Base-by-base conservation (phyloP, 805 yeast species). In the Sungouiozyma intestinalis region DNA sequence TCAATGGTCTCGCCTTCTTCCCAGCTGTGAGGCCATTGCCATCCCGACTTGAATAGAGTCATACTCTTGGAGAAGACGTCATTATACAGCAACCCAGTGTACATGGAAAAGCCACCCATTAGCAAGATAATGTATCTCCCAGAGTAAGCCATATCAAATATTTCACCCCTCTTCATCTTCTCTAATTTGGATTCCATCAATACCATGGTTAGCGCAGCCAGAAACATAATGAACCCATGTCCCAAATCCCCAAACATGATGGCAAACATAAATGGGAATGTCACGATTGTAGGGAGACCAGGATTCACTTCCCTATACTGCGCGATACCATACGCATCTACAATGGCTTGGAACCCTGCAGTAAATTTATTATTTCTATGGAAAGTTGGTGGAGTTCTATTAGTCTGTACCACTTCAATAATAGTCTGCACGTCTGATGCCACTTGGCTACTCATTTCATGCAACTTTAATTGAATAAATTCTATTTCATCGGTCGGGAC, bases 221-320 rank as follows among this genome's bases (percentile, higher is more conserved):
- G 57, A 24, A 73, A 58, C 54, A 81, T 64, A 42, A 81, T 65
- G 43, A 77, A 63, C n/a, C 88, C 88, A 56, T 81, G 88, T 9
- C 88, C 88, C 48, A 81, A 65, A 64, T 81, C 88, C 64, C 88
- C 88, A 64, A 81, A 81, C 88, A 81, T 81, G 47, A 81, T 77
- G 15, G 88, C 86, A 64, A 81, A 81, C 85, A 81, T 77, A 56
- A 81, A 81, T 14, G 88, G 88, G 64, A 81, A 81, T 0, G 88
- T 81, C 15, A 80, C 77, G 34, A 80, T 71, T 1, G 87, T 77
- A 15, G 88, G 80, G 46, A 81, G 68, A 42, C 85, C 86, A 8
- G 88, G 84, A 53, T 81, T 81, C 9, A 81, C 79, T 59, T 81
- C 88, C 53, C 76, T 77, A 54, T 81, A 81, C 17, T 84, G 77